These are phyloP conservation scores for Arthrobotrys sinensis DNA, from an alignment of 2,329 filamentous ascomycete genomes.

Conservation along the genomic window DNA sequence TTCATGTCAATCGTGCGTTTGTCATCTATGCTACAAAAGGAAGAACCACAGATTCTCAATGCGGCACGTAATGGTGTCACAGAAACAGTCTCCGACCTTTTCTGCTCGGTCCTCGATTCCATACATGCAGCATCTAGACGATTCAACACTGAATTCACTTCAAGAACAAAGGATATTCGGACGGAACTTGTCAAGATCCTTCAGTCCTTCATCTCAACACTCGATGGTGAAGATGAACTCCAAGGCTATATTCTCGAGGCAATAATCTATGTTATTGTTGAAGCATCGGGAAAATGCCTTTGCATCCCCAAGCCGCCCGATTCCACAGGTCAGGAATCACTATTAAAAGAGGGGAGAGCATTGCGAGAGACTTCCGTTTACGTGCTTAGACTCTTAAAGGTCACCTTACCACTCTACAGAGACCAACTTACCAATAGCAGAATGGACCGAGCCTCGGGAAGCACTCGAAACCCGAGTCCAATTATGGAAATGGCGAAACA, in stretches of 20 bases:
- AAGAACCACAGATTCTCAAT: constrained; percentile 7
- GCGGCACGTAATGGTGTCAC: constrained; percentile 17
- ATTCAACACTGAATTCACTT: constrained; percentile 36
- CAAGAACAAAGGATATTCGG: constrained; percentile 51
- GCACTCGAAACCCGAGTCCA: not conserved
- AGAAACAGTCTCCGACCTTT: constrained; percentile 36
- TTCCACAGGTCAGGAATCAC: not conserved
- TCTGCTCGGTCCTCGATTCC: constrained; percentile 56
- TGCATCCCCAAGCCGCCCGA: constrained; percentile 5
- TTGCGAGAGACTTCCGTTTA: constrained; percentile 62
- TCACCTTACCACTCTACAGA: constrained; percentile 46
- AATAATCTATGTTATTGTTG: constrained; percentile 60
- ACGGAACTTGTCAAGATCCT: constrained; percentile 54
- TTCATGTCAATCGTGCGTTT: constrained; percentile 49
- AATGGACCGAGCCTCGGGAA: not conserved
- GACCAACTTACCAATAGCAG: constrained; percentile 29
- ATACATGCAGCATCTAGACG: constrained; percentile 54
- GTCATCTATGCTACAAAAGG: constrained; percentile 14
- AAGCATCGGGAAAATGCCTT: constrained; percentile 59
- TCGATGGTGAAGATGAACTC: constrained; percentile 44
- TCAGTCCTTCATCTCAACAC: constrained; percentile 47
- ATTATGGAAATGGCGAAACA: constrained; percentile 36
- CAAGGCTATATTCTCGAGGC: constrained; percentile 60
- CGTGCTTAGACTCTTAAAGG: constrained; percentile 62
- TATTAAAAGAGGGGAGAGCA: constrained; percentile 18